Conservation (phyloP, 345 rosid species). For the Eucalyptus microcorys region DNA sequence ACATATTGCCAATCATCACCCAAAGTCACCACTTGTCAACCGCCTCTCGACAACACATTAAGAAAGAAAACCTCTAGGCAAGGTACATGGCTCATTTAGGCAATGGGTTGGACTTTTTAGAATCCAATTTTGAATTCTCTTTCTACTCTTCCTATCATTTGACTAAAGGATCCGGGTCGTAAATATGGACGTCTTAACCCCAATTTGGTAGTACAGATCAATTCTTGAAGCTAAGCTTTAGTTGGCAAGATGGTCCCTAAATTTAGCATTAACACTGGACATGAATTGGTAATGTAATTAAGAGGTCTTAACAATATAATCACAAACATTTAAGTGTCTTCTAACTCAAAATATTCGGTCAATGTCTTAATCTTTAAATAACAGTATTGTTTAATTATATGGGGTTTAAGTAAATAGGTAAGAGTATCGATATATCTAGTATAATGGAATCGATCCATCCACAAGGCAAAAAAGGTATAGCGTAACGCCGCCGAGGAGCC, state of each 20-base stretch:
- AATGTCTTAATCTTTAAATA: background rate
- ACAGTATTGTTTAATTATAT: background rate
- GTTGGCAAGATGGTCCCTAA: background rate
- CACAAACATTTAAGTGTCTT: background rate
- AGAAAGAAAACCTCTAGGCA: background rate
- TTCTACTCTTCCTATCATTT: background rate
- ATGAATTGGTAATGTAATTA: background rate
- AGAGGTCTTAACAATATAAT: background rate
- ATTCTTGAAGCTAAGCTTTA: background rate
- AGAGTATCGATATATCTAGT: background rate
- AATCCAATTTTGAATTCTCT: background rate
- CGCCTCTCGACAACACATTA: background rate
- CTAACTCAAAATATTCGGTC: background rate
- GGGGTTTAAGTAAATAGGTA: background rate
- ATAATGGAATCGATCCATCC: background rate
- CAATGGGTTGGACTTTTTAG: background rate
- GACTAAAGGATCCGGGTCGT: background rate
- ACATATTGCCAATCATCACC: background rate
- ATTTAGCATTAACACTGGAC: accelerated
- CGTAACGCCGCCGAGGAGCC: background rate
- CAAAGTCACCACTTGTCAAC: background rate
- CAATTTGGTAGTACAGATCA: background rate
- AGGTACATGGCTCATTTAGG: background rate
- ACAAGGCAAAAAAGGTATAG: background rate
- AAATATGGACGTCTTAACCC: background rate